Base-by-base conservation (phyloP, 805 yeast species). In the Metschnikowia shivogae region DNA sequence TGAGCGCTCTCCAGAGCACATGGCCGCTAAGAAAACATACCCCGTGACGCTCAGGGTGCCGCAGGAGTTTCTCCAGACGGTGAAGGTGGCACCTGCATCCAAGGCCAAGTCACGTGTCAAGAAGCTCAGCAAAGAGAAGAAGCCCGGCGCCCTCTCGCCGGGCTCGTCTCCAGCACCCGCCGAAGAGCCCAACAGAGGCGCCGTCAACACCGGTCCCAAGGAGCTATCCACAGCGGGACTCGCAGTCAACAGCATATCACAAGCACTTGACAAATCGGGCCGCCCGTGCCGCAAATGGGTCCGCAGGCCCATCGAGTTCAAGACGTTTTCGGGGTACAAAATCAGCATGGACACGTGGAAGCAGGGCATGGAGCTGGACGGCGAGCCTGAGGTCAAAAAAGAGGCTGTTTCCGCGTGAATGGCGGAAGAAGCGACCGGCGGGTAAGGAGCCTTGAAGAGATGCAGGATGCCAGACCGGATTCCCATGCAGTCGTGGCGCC, bases 291-390 rank as follows among this genome's bases (percentile, higher is more conserved):
- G 49, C 41, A 61, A 52, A 46, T 71, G 74, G 74, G 57, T 51
- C 24, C 68, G 69, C 48, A 57, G 56, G 19, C 59, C 67, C 2
- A 44, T 61, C 9, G 58, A 60, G 43, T 68, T 70, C 55, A 71
- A 71, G 62, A 68, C 75, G 1, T 71, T 71, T 53, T 66, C 67
- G 36, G 76, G 76, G 10, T 71, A 65, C 56, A 69, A 68, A 51
- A 61, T 68, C 10, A 57, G 57, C 37, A 58, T 64, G 20, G 48
- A 45, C 24, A 40, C 36, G 13, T 54, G 58, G 58, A 42, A 32
- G 19, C 46, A 32, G 22, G 22, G 13, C n/a, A 13, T 13, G 32
- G 32, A 29, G 13, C n/a, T 12, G 32, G 12, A 29, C 3, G 32
- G n/a, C 6, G 32, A 11, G 13, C 32, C 32, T 12, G 32, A 11